phyloP scores from a whole-genome alignment of 805 yeast genomes.

The Millerago galiae region DNA sequence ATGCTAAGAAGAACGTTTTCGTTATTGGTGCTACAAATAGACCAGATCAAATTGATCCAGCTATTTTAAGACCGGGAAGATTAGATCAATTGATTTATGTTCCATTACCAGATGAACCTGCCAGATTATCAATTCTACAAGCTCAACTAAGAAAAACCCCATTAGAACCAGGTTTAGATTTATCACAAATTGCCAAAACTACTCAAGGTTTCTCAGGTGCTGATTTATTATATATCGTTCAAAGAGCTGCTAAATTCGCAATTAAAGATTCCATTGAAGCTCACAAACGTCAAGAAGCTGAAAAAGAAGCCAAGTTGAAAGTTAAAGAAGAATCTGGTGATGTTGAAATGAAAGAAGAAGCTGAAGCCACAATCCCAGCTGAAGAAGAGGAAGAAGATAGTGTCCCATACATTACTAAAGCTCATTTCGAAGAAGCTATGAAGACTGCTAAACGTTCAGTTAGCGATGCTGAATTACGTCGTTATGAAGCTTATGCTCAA shows the following conservation, averaged over 20 bases:
- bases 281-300: constrained; percentile 39
- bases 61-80: constrained; percentile 97
- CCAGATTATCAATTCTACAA: constrained; percentile 84
- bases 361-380: not conserved
- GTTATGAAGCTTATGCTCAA: constrained; percentile 97
- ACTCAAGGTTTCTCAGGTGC: constrained; percentile 99
- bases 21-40: constrained; percentile 99
- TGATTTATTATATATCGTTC: constrained; percentile 93
- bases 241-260: constrained; percentile 98
- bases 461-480: constrained; percentile 93
- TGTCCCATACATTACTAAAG: constrained; percentile 90
- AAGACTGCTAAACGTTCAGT: constrained; percentile 98
- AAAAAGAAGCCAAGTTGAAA: constrained; percentile 34
- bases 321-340: constrained; percentile 40
- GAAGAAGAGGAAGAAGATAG: constrained; percentile 67
- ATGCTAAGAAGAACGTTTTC: constrained; percentile 96
- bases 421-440: constrained; percentile 99
- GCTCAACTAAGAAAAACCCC: constrained; percentile 99
- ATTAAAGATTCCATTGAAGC: constrained; percentile 97
- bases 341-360: constrained; percentile 37
- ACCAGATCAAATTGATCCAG: constrained; percentile 99
- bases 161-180: constrained; percentile 91
- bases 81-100: constrained; percentile 97
- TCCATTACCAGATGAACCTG: constrained; percentile 94
- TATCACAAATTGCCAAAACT: constrained; percentile 81